phyloP scores from a whole-genome alignment of 2,329 filamentous ascomycete genomes.

The Aureobasidium sp. region DNA sequence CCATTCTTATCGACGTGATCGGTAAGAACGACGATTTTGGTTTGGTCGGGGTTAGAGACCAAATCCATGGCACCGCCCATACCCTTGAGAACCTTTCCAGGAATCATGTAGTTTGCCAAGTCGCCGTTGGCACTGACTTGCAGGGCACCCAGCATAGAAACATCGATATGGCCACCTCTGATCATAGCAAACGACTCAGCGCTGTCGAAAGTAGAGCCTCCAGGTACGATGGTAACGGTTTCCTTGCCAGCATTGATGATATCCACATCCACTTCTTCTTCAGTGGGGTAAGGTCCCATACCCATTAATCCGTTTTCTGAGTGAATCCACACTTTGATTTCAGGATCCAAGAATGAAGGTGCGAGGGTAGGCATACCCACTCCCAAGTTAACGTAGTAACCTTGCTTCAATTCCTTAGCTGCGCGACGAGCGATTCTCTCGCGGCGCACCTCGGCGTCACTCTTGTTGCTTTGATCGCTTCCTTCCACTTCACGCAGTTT shows the following conservation, averaged over 20 bases:
- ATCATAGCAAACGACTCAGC: conserved; percentile 85
- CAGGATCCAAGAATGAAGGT: conserved; percentile 61
- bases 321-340: conserved; percentile 70
- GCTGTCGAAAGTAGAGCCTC: conserved; percentile 69
- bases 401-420: conserved; percentile 71
- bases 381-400: conserved; percentile 72
- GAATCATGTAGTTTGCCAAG: conserved; percentile 84
- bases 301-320: conserved; percentile 81
- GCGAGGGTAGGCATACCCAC: conserved; percentile 85
- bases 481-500: conserved; percentile 43
- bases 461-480: conserved; percentile 28
- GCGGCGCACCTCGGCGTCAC: conserved; percentile 45
- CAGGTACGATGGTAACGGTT: conserved; percentile 70
- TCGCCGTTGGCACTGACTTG: conserved; percentile 74
- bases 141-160: conserved; percentile 73
- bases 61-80: conserved; percentile 94
- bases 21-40: conserved; percentile 95
- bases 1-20: conserved; percentile 97
- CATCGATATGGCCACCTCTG: conserved; percentile 71
- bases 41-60: conserved; percentile 73
- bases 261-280: conserved; percentile 64
- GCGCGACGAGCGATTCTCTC: conserved; percentile 68
- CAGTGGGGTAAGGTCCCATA: conserved; percentile 70
- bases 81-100: conserved; percentile 76
- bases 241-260: conserved; percentile 85